A percentile compares a stretch with the other conserved stretches of the same genome.
Conservation (phyloP, 83 land plant genomes). For the Diphasiastrum complanatum region DNA sequence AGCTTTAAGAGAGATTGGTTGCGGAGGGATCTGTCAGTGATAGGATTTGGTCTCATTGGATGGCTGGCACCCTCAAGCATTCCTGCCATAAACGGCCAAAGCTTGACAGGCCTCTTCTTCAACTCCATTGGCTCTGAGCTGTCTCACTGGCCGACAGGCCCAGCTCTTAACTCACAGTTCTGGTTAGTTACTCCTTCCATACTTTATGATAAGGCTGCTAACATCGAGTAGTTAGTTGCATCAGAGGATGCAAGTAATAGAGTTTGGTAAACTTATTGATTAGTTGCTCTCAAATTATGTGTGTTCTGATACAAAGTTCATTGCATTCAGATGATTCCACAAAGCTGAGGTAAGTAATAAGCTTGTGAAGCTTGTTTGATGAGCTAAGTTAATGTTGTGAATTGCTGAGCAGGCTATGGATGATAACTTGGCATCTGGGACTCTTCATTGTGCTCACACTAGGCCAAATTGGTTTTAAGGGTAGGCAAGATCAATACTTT, state of each 20-base stretch:
- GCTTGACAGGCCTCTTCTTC: constrained; percentile 85
- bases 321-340: too few relatives aligned
- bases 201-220: not conserved
- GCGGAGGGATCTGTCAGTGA: constrained; percentile 67
- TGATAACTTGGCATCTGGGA: constrained; percentile 91
- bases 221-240: not conserved
- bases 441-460: constrained; percentile 66
- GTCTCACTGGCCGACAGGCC: constrained; percentile 88
- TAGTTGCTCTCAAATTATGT: not conserved
- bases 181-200: constrained; percentile 41
- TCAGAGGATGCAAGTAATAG: not conserved
- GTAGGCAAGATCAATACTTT: constrained; percentile 76
- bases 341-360: too few relatives aligned
- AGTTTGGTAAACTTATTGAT: not conserved
- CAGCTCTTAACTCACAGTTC: constrained; percentile 73
- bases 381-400: too few relatives aligned
- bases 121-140: constrained; percentile 85
- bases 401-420: constrained; percentile 68
- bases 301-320: not conserved
- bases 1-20: constrained; percentile 85
- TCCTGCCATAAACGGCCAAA: constrained; percentile 76
- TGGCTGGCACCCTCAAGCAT: constrained; percentile 98
- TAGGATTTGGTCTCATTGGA: constrained; percentile 71
- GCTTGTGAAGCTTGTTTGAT: too few relatives aligned
- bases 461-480: constrained; percentile 97